A percentile compares a stretch with the other conserved stretches of the same genome.
Evolutionary conservation across 202 grass and related monocot species (phyloP).

Genomic region (Cymbopogon flexuosus): DNA sequence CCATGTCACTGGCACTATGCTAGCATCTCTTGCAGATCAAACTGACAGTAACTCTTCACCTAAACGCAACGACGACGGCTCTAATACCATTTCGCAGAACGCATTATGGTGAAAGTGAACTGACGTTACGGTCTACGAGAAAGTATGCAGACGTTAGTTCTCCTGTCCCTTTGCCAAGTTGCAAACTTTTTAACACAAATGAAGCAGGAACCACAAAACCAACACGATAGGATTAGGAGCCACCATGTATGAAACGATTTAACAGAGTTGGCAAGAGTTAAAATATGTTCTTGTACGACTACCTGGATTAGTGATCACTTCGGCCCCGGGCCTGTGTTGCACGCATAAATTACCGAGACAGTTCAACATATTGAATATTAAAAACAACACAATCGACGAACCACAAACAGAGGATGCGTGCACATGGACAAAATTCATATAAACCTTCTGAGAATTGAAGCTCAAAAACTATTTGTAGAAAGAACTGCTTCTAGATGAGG

Average conservation of each 20-base stretch:
- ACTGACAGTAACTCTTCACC: conserved; percentile 33
- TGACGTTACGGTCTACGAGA: conserved; percentile 17
- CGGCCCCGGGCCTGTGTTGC: background rate
- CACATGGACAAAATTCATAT: background rate
- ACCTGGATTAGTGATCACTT: background rate
- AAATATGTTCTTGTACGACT: background rate
- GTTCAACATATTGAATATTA: background rate
- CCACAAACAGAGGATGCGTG: background rate
- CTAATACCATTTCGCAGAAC: conserved; percentile 25
- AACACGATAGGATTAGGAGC: background rate
- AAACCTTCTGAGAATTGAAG: background rate
- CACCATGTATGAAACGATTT: background rate
- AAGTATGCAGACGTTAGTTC: conserved; percentile 24
- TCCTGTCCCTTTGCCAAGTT: conserved; percentile 28
- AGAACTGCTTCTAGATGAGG: conserved; percentile 12
- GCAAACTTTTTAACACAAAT: conserved; percentile 15
- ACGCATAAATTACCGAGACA: background rate
- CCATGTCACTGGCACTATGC: background rate
- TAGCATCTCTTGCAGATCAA: conserved; percentile 26
- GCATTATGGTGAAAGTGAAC: conserved; percentile 39
- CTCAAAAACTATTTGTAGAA: background rate
- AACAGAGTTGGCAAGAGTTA: background rate
- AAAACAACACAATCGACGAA: background rate
- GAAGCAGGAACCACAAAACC: conserved; percentile 18
- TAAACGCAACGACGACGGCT: conserved; percentile 23